phyloP scores from a whole-genome alignment of 2,329 filamentous ascomycete genomes.

The Zymoseptoria tritici region DNA sequence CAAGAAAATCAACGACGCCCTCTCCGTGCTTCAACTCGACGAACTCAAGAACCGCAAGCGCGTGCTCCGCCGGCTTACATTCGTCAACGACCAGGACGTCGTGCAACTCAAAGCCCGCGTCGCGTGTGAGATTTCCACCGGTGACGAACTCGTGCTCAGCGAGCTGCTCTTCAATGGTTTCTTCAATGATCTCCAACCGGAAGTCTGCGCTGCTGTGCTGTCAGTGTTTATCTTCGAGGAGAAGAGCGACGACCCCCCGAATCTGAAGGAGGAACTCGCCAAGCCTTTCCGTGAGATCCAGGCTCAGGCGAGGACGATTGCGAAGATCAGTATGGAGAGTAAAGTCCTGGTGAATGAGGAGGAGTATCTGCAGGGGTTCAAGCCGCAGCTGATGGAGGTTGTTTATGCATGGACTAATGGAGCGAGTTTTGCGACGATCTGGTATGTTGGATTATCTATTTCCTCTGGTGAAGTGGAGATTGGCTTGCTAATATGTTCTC shows the following conservation, averaged over 20 bases:
- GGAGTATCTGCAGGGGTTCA: constrained; percentile 81
- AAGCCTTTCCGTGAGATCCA: constrained; percentile 85
- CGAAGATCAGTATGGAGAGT: constrained; percentile 89
- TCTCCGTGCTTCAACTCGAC: constrained; percentile 86
- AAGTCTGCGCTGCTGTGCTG: constrained; percentile 76
- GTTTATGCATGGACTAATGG: constrained; percentile 88
- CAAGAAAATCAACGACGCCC: constrained; percentile 75
- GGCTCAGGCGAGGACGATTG: constrained; percentile 76
- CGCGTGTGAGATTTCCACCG: constrained; percentile 94
- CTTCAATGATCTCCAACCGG: constrained; percentile 90
- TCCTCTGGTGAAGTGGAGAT: neutral
- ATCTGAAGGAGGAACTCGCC: constrained; percentile 71
- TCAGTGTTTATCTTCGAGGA: constrained; percentile 98
- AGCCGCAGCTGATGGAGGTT: constrained; percentile 95
- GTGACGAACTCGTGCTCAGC: constrained; percentile 86
- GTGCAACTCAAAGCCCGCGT: constrained; percentile 96
- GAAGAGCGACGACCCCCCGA: constrained; percentile 68
- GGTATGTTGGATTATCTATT: constrained; percentile 53
- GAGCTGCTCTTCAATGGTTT: constrained; percentile 95
- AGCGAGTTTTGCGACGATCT: constrained; percentile 84
- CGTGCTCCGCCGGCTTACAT: constrained; percentile 84
- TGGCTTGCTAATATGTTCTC: neutral
- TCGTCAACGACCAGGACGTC: constrained; percentile 92
- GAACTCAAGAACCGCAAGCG: constrained; percentile 95
- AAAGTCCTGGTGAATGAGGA: constrained; percentile 93